Evolutionary conservation across 768 basidiomycete genomes (phyloP).

Genomic region (Panellus pusillus): DNA sequence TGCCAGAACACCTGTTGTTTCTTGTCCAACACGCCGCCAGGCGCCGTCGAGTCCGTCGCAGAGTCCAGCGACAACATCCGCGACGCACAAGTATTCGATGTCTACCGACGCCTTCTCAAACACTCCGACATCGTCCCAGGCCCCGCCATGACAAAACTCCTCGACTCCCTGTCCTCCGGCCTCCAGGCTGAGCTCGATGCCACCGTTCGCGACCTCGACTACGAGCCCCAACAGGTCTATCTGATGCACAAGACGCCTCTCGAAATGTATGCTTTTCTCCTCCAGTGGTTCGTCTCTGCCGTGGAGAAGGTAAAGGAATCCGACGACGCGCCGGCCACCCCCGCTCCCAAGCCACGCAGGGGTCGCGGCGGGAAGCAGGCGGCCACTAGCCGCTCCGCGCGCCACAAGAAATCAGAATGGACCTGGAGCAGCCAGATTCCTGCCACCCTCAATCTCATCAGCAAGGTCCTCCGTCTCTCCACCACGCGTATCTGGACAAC

Average conservation of each 20-base stretch:
- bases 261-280: conserved; percentile 89
- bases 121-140: conserved; percentile 62
- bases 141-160: conserved; percentile 74
- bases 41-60: conserved; percentile 80
- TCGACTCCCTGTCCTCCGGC: conserved; percentile 84
- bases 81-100: conserved; percentile 72
- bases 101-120: conserved; percentile 82
- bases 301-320: conserved; percentile 74
- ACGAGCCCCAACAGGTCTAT: conserved; percentile 63
- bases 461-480: conserved; percentile 63
- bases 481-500: conserved; percentile 89
- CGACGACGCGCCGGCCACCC: conserved; percentile 43
- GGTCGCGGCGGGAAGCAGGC: conserved; percentile 62
- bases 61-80: conserved; percentile 71
- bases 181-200: conserved; percentile 73
- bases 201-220: conserved; percentile 65
- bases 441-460: conserved; percentile 63
- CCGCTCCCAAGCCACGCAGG: conserved; percentile 49
- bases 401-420: conserved; percentile 55
- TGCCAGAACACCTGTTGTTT: conserved; percentile 8
- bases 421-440: conserved; percentile 81
- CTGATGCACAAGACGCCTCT: conserved; percentile 69
- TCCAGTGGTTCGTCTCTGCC: conserved; percentile 87
- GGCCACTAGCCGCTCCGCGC: conserved; percentile 29
- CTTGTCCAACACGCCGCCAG: conserved; percentile 34